A percentile compares a stretch with the other conserved stretches of the same genome.
These are phyloP conservation scores for Yarrowia sp. DNA, from an alignment of 805 yeast genomes.

Conservation along the genomic window DNA sequence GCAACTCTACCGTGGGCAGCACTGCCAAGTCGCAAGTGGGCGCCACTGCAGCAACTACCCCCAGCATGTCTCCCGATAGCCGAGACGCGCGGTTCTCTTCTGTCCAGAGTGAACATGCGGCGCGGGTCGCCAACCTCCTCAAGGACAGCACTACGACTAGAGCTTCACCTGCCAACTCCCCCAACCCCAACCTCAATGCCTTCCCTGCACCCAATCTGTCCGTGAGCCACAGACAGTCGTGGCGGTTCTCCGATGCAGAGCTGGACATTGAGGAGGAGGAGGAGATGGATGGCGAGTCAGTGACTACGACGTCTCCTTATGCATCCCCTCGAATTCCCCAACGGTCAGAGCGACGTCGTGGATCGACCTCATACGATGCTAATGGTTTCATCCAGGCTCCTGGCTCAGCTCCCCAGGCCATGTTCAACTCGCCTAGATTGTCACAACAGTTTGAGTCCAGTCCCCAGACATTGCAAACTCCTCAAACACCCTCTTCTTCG, in stretches of 20 bases:
- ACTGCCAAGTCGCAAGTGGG: conserved; percentile 31
- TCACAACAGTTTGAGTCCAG: conserved; percentile 31
- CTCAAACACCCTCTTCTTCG: conserved; percentile 24
- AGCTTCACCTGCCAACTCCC: conserved; percentile 15
- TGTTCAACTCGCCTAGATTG: conserved; percentile 13
- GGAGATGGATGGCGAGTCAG: conserved; percentile 10
- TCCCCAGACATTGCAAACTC: conserved; percentile 20
- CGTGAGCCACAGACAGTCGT: neutral
- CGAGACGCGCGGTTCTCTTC: conserved; percentile 17
- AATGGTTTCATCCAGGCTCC: conserved; percentile 4
- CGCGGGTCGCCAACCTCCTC: conserved; percentile 31
- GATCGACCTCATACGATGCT: conserved; percentile 7
- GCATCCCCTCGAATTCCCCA: conserved; percentile 20
- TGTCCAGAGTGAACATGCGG: conserved; percentile 28
- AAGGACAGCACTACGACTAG: conserved; percentile 10
- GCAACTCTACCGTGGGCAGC: conserved; percentile 24
- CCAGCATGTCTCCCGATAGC: conserved; percentile 35
- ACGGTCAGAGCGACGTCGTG: conserved; percentile 29
- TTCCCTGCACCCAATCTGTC: conserved; percentile 26
- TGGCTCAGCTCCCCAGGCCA: neutral
- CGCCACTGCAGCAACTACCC: conserved; percentile 26
- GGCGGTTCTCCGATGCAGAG: conserved; percentile 31
- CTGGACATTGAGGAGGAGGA: conserved; percentile 30
- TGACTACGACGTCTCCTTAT: neutral
- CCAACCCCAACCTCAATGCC: conserved; percentile 19